Evolutionary conservation across 805 yeast species (phyloP).

Genomic region (Kluyveromyces aestuarii): DNA sequence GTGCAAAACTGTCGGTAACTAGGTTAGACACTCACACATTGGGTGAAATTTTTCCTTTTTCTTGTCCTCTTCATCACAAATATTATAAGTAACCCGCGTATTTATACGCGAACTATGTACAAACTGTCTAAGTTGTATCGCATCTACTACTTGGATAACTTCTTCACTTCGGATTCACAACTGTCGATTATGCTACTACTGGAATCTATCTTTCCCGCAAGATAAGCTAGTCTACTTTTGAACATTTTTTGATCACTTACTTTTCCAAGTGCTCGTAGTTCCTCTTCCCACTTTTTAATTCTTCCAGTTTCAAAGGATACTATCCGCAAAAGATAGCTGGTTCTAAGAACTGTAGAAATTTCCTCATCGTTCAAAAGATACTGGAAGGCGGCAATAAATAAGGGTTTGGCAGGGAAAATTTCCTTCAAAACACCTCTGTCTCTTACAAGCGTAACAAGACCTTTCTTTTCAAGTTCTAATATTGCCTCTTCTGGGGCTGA

Average conservation of each 20-base stretch:
- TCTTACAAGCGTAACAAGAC: constrained; percentile 60
- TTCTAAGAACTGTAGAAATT: constrained; percentile 53
- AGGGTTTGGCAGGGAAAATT: constrained; percentile 75
- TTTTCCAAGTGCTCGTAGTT: constrained; percentile 48
- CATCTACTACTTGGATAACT: constrained; percentile 15
- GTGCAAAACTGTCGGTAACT: too few species aligned
- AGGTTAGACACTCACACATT: too few species aligned
- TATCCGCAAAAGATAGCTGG: constrained; percentile 45
- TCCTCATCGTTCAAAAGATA: constrained; percentile 50
- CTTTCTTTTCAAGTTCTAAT: constrained; percentile 67
- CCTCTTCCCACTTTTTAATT: constrained; percentile 61
- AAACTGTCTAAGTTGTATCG: too few species aligned
- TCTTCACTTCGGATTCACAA: constrained; percentile 38
- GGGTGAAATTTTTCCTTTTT: too few species aligned
- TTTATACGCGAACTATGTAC: too few species aligned
- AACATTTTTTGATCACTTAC: constrained; percentile 46
- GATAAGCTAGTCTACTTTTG: constrained; percentile 52
- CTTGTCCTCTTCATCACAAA: too few species aligned
- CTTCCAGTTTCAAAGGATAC: constrained; percentile 52
- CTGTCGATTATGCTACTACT: constrained; percentile 44
- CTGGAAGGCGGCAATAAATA: constrained; percentile 71
- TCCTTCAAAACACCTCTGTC: constrained; percentile 65
- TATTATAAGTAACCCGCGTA: too few species aligned
- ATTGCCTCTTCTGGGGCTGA: constrained; percentile 47
- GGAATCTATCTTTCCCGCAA: constrained; percentile 55